Evolutionary conservation across 2,329 filamentous ascomycete genomes (phyloP).

Genomic region (Chrysosporium keratinophilum): DNA sequence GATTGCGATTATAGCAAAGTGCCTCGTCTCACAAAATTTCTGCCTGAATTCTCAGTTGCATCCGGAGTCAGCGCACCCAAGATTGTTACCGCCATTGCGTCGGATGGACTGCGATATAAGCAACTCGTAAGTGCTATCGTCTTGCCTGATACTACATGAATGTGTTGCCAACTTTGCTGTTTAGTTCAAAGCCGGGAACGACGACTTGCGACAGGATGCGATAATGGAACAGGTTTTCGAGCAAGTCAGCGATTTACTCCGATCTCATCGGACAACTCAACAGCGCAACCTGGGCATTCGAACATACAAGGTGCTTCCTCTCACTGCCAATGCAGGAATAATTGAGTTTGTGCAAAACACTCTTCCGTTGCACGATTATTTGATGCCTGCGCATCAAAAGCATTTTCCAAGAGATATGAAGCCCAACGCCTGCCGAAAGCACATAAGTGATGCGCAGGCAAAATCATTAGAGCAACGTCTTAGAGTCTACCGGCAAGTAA

Average conservation of each 20-base stretch:
- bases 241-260: slow-evolving; percentile 81
- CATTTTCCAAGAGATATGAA: slow-evolving; percentile 82
- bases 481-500: slow-evolving; percentile 64
- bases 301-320: slow-evolving; percentile 91
- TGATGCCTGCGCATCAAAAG: slow-evolving; percentile 78
- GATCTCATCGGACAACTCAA: slow-evolving; percentile 73
- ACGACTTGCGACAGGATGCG: slow-evolving; percentile 91
- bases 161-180: not conserved
- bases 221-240: slow-evolving; percentile 99
- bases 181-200: slow-evolving; percentile 82
- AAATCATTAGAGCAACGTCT: slow-evolving; percentile 61
- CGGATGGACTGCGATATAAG: slow-evolving; percentile 69
- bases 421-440: slow-evolving; percentile 62
- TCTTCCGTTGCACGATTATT: slow-evolving; percentile 78
- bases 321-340: slow-evolving; percentile 74
- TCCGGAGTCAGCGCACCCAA: slow-evolving; percentile 88
- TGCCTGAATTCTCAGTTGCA: slow-evolving; percentile 70
- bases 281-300: slow-evolving; percentile 82
- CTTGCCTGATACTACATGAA: not conserved
- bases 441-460: slow-evolving; percentile 63
- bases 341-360: slow-evolving; percentile 97
- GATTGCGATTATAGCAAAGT: slow-evolving; percentile 66
- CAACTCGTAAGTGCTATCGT: slow-evolving; percentile 53
- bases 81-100: slow-evolving; percentile 71
- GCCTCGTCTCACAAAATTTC: slow-evolving; percentile 62